Base-by-base conservation (phyloP, 371 early-diverging fungal species). In the Apophysomyces ossiformis region DNA sequence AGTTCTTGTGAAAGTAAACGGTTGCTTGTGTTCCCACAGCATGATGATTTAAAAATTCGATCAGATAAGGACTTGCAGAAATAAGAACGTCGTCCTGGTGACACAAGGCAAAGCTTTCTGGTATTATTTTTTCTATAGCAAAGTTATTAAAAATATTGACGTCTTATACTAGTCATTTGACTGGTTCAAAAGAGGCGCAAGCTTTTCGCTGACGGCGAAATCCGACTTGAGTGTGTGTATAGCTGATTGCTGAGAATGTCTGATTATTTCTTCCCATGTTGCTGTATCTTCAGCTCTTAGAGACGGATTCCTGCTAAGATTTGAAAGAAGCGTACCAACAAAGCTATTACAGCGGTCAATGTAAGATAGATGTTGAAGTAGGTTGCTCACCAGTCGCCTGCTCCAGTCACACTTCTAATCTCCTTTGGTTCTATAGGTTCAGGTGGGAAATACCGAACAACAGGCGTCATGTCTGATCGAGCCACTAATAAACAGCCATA, bases 391-490 rank as follows among this genome's bases (percentile, higher is more conserved):
- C 87, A 85, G 63, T 92, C 92, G 7, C 92, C 92, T 12, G 92
- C 91, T 13, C 92, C 92, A 2, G 90, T 88, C 6, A 90, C 91
- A 65, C 84, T 89, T 58, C 76, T 71, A 44, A 88, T 78, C 9
- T 70, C 65, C 13, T 63, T 35, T 1, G 75, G 60, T 15, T 70
- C 67, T 32, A 85, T 67, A 0, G 61, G 62, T 43, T 81, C 80
- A 39, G 81, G 79, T 60, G 71, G 38, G 61, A 77, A 78, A 69
- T 83, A 80, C 60, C 72, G 63, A 37, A 71, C 44, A 5, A 37
- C 3, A 9, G 41, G 58, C 32, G 63, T 13, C 15, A 38, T 11
- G 2, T 57, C 15, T 57, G 70, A 70, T 12, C 70, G 50, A 37
- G 69, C 62, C 7, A 68, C 73, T 61, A 69, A 75, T 35, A 90